Percentiles rank a stretch among this genome's conserved stretches.
Conservation (phyloP, 495 filamentous ascomycete species). For the Hypoxylon lienhwacheense region DNA sequence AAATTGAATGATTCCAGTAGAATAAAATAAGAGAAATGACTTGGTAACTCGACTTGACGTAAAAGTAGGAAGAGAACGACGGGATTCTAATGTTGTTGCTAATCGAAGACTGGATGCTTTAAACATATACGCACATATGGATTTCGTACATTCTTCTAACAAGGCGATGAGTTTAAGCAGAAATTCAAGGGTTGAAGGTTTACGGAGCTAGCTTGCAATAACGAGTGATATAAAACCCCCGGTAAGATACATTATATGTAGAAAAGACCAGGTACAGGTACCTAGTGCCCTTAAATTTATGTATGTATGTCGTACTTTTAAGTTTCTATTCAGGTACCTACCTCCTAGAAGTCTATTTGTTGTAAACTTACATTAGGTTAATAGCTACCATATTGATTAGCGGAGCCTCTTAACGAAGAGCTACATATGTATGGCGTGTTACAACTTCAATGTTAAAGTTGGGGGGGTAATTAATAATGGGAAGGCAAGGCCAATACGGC, state of each 20-base stretch:
- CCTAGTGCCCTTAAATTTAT: not conserved
- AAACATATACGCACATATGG: not conserved
- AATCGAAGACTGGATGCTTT: conserved; percentile 14
- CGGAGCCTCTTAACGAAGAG: conserved; percentile 1
- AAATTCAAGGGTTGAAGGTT: conserved; percentile 9
- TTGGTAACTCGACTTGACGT: conserved; percentile 4
- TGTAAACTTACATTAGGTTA: too few species aligned
- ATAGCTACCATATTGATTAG: too few species aligned
- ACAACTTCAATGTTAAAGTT: not conserved
- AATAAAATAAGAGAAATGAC: conserved; percentile 1
- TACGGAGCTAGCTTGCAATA: conserved; percentile 21
- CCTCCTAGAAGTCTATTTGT: not conserved
- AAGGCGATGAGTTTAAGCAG: conserved; percentile 20
- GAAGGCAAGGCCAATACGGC: conserved; percentile 16
- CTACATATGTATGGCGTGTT: not conserved
- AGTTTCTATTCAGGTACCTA: too few species aligned
- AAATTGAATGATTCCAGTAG: conserved; percentile 6
- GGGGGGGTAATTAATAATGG: not conserved
- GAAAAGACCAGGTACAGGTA: not conserved
- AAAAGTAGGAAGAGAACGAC: conserved; percentile 6
- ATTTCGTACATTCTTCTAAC: conserved; percentile 1
- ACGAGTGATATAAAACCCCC: too few species aligned
- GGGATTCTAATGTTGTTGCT: conserved; percentile 1
- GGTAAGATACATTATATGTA: too few species aligned
- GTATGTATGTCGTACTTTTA: too few species aligned